These are phyloP conservation scores for Epichloe aotearoae DNA, from an alignment of 2,329 filamentous ascomycete genomes.

Conservation along the genomic window DNA sequence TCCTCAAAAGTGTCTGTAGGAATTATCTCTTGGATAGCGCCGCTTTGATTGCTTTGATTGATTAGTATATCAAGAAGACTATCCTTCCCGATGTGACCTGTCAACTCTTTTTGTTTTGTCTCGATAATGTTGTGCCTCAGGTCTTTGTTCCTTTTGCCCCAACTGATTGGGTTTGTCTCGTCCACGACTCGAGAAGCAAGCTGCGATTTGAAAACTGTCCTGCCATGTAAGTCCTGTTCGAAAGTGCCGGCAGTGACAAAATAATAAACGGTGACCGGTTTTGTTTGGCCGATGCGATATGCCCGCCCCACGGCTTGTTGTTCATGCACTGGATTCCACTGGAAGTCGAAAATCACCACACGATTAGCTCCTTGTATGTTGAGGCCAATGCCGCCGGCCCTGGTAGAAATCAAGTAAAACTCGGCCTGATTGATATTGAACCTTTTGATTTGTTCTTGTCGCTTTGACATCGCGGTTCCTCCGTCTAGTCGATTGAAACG, in stretches of 20 bases:
- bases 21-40: conserved; percentile 41
- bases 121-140: conserved; percentile 47
- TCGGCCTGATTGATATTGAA: conserved; percentile 50
- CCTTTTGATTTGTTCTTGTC: conserved; percentile 49
- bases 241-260: conserved; percentile 68
- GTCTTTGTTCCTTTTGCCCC: conserved; percentile 41
- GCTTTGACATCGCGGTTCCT: conserved; percentile 35
- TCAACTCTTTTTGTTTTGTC: conserved; percentile 37
- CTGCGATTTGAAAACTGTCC: conserved; percentile 69
- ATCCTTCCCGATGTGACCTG: conserved; percentile 48
- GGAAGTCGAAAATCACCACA: conserved; percentile 74
- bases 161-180: conserved; percentile 61
- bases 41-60: conserved; percentile 12
- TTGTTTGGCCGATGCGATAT: conserved; percentile 73
- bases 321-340: conserved; percentile 69
- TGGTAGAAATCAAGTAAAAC: conserved; percentile 72
- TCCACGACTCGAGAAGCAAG: conserved; percentile 71
- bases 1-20: conserved; percentile 61
- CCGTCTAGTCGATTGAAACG: conserved; percentile 55
- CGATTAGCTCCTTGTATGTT: conserved; percentile 78
- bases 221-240: conserved; percentile 61
- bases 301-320: conserved; percentile 78
- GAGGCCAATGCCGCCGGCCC: conserved; percentile 66
- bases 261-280: conserved; percentile 73
- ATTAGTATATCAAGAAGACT: conserved; percentile 39